phyloP scores from a whole-genome alignment of 1,284 basidiomycete species.

The Gomphus bonarii region DNA sequence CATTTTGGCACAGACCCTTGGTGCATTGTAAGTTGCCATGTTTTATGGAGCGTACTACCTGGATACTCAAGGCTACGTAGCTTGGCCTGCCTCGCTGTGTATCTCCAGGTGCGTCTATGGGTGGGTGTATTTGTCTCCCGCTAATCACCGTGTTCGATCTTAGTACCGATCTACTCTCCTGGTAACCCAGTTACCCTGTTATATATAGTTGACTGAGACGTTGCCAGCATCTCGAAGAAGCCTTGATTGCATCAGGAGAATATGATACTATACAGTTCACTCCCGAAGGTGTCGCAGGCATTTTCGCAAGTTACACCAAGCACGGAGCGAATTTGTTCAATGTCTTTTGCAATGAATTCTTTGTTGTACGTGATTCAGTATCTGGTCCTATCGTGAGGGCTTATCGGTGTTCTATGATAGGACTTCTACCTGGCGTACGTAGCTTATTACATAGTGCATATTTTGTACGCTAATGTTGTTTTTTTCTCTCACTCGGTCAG shows the following conservation, averaged over 20 bases:
- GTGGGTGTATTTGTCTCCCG: not conserved
- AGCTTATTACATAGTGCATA: not conserved
- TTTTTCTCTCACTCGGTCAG: not conserved
- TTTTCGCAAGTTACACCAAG: slow-evolving; percentile 43
- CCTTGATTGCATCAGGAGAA: slow-evolving; percentile 31
- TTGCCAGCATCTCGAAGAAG: slow-evolving; percentile 28
- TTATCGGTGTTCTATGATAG: slow-evolving; percentile 22
- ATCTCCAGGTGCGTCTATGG: slow-evolving; percentile 25
- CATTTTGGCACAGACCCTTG: slow-evolving; percentile 5
- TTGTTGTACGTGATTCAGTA: slow-evolving; percentile 33
- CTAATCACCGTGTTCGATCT: not conserved
- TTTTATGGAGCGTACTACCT: not conserved
- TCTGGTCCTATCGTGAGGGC: not conserved
- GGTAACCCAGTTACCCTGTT: not conserved
- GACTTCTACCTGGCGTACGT: slow-evolving; percentile 47
- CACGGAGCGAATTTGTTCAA: slow-evolving; percentile 41
- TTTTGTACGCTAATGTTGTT: not conserved
- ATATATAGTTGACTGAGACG: not conserved
- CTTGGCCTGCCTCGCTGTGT: slow-evolving; percentile 8
- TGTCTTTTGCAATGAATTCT: slow-evolving; percentile 56
- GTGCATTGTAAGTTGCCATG: slow-evolving; percentile 3
- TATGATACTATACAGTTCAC: slow-evolving; percentile 40
- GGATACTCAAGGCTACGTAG: not conserved
- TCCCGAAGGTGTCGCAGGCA: slow-evolving; percentile 49
- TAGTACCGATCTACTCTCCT: slow-evolving; percentile 7